Percentiles rank a stretch among this genome's conserved stretches.
These are phyloP conservation scores for Diaporthe sp. DNA, from an alignment of 2,329 filamentous ascomycete genomes.

Conservation along the genomic window DNA sequence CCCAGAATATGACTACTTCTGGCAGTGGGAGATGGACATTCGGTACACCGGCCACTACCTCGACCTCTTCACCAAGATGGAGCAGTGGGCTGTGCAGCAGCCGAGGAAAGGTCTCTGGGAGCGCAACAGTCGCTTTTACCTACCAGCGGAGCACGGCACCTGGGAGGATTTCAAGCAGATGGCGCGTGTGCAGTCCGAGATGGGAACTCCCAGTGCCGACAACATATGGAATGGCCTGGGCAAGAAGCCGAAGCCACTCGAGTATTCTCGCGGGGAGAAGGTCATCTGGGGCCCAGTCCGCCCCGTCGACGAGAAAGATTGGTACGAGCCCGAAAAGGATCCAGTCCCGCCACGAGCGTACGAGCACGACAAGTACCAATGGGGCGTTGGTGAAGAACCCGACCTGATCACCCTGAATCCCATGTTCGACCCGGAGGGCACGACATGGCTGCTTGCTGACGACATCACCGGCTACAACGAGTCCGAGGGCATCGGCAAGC, in stretches of 20 bases:
- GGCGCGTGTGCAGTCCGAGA: constrained; percentile 81
- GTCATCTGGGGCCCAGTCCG: constrained; percentile 88
- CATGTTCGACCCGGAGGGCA: constrained; percentile 90
- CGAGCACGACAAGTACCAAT: constrained; percentile 84
- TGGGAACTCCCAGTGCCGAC: constrained; percentile 74
- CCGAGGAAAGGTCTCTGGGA: constrained; percentile 87
- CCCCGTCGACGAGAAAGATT: constrained; percentile 76
- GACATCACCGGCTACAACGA: constrained; percentile 89
- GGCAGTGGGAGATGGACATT: constrained; percentile 97
- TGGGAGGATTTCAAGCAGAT: constrained; percentile 87
- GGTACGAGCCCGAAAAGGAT: constrained; percentile 80
- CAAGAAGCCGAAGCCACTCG: constrained; percentile 52
- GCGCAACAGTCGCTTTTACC: constrained; percentile 82
- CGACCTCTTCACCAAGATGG: constrained; percentile 77
- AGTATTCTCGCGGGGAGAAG: constrained; percentile 62
- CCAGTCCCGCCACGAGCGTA: constrained; percentile 78
- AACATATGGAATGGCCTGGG: constrained; percentile 74
- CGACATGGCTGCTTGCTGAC: constrained; percentile 84
- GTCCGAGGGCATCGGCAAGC: constrained; percentile 67
- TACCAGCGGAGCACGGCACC: constrained; percentile 80
- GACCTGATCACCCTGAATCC: constrained; percentile 94
- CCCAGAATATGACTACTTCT: constrained; percentile 90
- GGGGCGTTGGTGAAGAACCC: constrained; percentile 92
- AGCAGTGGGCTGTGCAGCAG: constrained; percentile 78
- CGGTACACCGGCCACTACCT: constrained; percentile 92